Conservation (phyloP, 2,329 filamentous ascomycete genomes). For the Sodiomyces alkalinus region DNA sequence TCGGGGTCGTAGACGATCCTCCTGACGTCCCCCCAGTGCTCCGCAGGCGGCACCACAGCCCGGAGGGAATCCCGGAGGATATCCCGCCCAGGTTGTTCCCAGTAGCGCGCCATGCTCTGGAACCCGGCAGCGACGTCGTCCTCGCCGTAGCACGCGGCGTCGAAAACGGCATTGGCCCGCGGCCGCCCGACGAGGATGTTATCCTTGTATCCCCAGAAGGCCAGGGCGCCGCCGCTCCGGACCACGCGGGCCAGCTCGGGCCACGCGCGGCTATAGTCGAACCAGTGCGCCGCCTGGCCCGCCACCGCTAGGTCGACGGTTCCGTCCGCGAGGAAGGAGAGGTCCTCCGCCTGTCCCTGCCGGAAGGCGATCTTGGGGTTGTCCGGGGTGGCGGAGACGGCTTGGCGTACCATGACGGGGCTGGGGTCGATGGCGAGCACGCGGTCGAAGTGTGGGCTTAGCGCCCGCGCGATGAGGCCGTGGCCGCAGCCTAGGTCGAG, state of each 20-base stretch:
- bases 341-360: slow-evolving; percentile 35
- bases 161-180: slow-evolving; percentile 34
- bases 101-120: slow-evolving; percentile 39
- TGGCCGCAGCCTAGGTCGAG: slow-evolving; percentile 52
- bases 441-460: slow-evolving; percentile 34
- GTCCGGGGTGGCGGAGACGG: slow-evolving; percentile 22
- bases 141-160: slow-evolving; percentile 38
- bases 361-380: slow-evolving; percentile 33
- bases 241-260: slow-evolving; percentile 37
- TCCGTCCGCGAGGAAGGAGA: slow-evolving; percentile 30
- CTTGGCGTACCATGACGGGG: slow-evolving; percentile 38
- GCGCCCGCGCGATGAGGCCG: slow-evolving; percentile 37
- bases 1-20: slow-evolving; percentile 43
- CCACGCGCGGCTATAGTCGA: slow-evolving; percentile 41
- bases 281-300: slow-evolving; percentile 52
- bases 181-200: slow-evolving; percentile 40
- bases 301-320: slow-evolving; percentile 36
- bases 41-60: slow-evolving; percentile 33
- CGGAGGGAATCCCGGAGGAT: slow-evolving; percentile 36
- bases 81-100: slow-evolving; percentile 44
- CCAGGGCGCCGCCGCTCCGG: slow-evolving; percentile 39
- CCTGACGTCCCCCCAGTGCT: slow-evolving; percentile 35
- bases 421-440: slow-evolving; percentile 43
- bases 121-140: slow-evolving; percentile 26
- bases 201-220: slow-evolving; percentile 53